Percentiles rank a stretch among this genome's conserved stretches.
Evolutionary conservation across 192 early-diverging fungal species (phyloP).

Genomic region (Podila epicladia): DNA sequence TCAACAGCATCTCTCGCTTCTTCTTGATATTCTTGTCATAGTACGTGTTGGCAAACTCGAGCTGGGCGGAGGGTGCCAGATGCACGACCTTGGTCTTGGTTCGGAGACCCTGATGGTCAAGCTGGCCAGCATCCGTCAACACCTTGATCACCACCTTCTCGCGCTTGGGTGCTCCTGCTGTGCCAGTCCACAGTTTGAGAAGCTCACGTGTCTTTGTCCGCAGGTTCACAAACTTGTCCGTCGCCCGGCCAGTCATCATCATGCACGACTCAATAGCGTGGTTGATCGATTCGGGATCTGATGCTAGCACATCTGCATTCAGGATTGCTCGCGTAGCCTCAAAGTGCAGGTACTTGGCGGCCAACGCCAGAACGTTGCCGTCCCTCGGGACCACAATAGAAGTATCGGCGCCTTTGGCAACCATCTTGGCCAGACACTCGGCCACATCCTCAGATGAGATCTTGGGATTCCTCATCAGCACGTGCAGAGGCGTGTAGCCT

Average conservation of each 20-base stretch:
- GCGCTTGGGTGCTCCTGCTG: conserved; percentile 19
- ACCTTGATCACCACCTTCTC: conserved; percentile 37
- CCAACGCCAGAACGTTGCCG: conserved; percentile 40
- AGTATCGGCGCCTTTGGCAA: conserved; percentile 44
- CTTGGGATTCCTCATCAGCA: conserved; percentile 92
- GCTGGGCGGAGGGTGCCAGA: conserved; percentile 15
- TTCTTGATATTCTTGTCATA: conserved; percentile 36
- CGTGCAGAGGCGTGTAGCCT: conserved; percentile 57
- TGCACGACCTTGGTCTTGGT: conserved; percentile 18
- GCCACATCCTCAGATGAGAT: conserved; percentile 82
- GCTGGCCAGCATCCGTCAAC: conserved; percentile 27
- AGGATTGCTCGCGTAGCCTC: conserved; percentile 32
- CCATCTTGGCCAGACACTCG: conserved; percentile 22
- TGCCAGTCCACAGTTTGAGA: conserved; percentile 46
- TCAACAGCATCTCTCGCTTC: conserved; percentile 34
- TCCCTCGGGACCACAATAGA: conserved; percentile 24
- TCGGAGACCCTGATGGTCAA: conserved; percentile 22
- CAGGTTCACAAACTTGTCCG: conserved; percentile 49
- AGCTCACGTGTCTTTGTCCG: conserved; percentile 46
- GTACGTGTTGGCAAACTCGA: conserved; percentile 31
- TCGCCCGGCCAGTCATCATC: conserved; percentile 48
- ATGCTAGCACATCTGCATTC: conserved; percentile 21
- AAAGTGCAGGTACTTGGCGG: conserved; percentile 49
- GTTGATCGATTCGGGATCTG: conserved; percentile 46
- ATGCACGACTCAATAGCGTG: conserved; percentile 41